Conservation (phyloP, 2,329 filamentous ascomycete species). For the Venturia oleaginea region DNA sequence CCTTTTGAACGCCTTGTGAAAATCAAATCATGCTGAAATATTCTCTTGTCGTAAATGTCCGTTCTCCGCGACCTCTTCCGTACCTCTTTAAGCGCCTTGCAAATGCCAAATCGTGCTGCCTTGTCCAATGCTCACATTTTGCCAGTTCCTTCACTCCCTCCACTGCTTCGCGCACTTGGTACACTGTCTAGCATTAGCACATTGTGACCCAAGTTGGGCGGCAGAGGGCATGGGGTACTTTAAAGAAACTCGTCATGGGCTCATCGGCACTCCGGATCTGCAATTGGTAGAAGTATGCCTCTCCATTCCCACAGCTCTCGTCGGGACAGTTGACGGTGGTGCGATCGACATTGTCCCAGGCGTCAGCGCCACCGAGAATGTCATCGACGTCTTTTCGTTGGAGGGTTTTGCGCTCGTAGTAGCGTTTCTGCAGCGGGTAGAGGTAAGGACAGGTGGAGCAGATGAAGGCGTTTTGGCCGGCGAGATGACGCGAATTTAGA, state of each 20-base stretch:
- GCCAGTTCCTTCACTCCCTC: constrained; percentile 21
- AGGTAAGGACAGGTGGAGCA: constrained; percentile 95
- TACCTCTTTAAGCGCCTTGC: too few relatives aligned
- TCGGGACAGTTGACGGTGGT: constrained; percentile 72
- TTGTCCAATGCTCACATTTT: background rate
- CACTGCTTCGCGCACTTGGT: constrained; percentile 22
- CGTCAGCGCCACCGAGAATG: constrained; percentile 78
- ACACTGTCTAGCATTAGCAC: constrained; percentile 12
- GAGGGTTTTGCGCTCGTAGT: constrained; percentile 73
- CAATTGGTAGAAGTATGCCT: constrained; percentile 91
- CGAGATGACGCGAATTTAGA: constrained; percentile 27
- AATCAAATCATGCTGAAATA: too few relatives aligned
- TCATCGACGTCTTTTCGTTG: constrained; percentile 81
- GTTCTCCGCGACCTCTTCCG: too few relatives aligned
- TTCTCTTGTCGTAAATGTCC: too few relatives aligned
- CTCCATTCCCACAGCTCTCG: constrained; percentile 67
- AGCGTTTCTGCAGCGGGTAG: constrained; percentile 67
- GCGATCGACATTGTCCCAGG: constrained; percentile 89
- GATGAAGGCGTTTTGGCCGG: constrained; percentile 68
- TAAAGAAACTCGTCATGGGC: constrained; percentile 66
- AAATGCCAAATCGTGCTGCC: background rate
- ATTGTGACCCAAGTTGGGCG: background rate
- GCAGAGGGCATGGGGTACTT: background rate
- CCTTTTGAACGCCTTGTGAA: background rate
- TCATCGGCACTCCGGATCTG: constrained; percentile 98